phyloP scores from a whole-genome alignment of 2,329 filamentous ascomycete genomes.

The Phoma sp. region DNA sequence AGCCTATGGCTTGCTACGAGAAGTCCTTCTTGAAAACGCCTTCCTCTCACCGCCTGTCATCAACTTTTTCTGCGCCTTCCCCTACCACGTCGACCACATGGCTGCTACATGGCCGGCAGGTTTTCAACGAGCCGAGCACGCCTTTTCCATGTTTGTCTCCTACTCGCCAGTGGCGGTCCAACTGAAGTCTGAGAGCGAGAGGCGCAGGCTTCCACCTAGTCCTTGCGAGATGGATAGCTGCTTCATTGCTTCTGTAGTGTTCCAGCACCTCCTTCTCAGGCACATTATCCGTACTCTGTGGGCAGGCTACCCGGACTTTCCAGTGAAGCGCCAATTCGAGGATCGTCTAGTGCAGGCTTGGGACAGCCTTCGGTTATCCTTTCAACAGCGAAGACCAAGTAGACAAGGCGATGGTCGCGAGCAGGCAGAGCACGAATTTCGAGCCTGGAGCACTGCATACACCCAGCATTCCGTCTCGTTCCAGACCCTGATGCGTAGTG shows the following conservation, averaged over 20 bases:
- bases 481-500: background rate
- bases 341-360: background rate
- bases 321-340: constrained; percentile 14
- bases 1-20: constrained; percentile 48
- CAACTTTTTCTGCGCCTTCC: constrained; percentile 58
- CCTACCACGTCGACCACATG: constrained; percentile 41
- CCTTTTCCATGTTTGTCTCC: constrained; percentile 49
- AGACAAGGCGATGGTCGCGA: background rate
- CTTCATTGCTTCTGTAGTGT: constrained; percentile 56
- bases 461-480: constrained; percentile 5
- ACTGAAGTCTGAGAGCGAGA: constrained; percentile 25
- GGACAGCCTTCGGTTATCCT: background rate
- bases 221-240: constrained; percentile 63
- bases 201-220: constrained; percentile 59
- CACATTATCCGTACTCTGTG: constrained; percentile 57
- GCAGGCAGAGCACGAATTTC: constrained; percentile 9
- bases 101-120: constrained; percentile 31
- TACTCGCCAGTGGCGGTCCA: constrained; percentile 40
- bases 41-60: constrained; percentile 50
- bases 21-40: constrained; percentile 56
- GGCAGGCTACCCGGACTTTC: background rate
- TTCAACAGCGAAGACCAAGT: background rate
- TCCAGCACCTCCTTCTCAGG: constrained; percentile 63
- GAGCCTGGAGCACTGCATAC: constrained; percentile 9
- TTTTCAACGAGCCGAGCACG: constrained; percentile 43